phyloP scores from a whole-genome alignment of 371 early-diverging fungal species.

The Parasitella parasitica region DNA sequence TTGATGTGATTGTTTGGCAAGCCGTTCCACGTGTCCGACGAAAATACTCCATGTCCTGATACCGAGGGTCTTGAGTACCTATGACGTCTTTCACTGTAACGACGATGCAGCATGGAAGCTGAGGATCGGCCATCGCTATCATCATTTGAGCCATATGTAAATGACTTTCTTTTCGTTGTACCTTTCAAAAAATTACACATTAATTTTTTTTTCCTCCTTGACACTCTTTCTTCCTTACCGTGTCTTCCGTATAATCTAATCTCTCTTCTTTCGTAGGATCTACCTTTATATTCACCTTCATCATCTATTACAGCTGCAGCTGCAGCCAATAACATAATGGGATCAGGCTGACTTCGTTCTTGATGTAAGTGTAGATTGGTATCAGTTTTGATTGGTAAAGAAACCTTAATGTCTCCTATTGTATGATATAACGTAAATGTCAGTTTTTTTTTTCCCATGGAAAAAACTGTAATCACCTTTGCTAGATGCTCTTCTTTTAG shows the following conservation, averaged over 20 bases:
- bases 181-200: not conserved
- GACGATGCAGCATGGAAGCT: constrained; percentile 1
- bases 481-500: constrained; percentile 6
- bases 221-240: constrained; percentile 3
- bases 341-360: constrained; percentile 33
- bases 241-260: constrained; percentile 21
- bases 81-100: constrained; percentile 21
- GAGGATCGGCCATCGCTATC: not conserved
- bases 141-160: constrained; percentile 8
- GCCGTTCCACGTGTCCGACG: constrained; percentile 12
- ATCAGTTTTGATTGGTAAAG: constrained; percentile 20
- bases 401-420: constrained; percentile 11
- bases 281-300: constrained; percentile 23
- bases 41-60: not conserved
- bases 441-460: not conserved
- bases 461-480: not conserved
- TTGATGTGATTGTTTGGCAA: not conserved
- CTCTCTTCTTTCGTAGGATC: constrained; percentile 25
- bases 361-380: constrained; percentile 11
- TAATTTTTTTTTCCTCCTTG: not conserved
- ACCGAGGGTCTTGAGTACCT: constrained; percentile 10
- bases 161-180: constrained; percentile 17
- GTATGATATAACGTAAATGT: not conserved
- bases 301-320: constrained; percentile 45
- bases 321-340: constrained; percentile 49